These are phyloP conservation scores for Alternaria solani DNA, from an alignment of 2,329 filamentous ascomycete genomes.

Conservation along the genomic window DNA sequence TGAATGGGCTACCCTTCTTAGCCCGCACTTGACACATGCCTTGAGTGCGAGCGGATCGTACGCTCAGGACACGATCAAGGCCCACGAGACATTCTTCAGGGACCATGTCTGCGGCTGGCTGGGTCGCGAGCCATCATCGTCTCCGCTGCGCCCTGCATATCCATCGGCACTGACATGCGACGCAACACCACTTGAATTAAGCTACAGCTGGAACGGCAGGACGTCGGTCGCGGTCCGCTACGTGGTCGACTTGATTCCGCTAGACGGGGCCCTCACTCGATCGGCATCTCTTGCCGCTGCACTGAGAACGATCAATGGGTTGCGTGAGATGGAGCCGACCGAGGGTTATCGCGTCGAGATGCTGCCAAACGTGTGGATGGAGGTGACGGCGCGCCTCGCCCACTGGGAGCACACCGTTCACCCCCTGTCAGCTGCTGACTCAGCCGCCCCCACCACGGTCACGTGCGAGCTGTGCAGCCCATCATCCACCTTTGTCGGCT, in stretches of 20 bases:
- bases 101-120: not conserved
- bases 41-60: not conserved
- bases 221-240: not conserved
- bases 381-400: not conserved
- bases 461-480: not conserved
- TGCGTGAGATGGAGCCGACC: not conserved
- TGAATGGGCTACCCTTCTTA: not conserved
- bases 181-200: not conserved
- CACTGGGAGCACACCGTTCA: not conserved
- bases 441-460: not conserved
- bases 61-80: not conserved
- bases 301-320: not conserved
- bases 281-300: not conserved
- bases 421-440: not conserved
- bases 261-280: not conserved
- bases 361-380: not conserved
- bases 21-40: not conserved
- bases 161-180: not conserved
- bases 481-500: not conserved
- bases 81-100: not conserved
- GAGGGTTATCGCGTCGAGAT: not conserved
- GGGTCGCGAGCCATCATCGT: not conserved
- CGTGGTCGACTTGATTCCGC: not conserved
- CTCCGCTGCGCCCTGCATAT: not conserved
- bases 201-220: slow-evolving; percentile 4